Percentiles rank a stretch among this genome's conserved stretches.
phyloP scores from a whole-genome alignment of 2,329 filamentous ascomycete species.

The Verticillium dahliae region DNA sequence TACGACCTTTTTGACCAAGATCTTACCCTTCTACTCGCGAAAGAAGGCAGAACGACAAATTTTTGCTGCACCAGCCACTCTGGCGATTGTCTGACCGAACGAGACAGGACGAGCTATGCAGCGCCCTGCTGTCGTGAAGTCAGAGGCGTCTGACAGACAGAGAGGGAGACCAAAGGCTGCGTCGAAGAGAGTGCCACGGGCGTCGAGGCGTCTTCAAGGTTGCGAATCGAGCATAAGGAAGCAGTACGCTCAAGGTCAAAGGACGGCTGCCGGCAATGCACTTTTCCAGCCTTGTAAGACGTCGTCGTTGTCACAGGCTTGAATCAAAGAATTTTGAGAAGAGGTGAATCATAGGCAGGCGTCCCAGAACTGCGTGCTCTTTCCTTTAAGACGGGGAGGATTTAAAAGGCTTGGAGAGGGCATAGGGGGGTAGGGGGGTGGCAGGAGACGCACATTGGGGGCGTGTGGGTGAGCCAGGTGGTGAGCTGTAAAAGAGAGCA shows the following conservation, averaged over 20 bases:
- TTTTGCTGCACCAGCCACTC: background rate
- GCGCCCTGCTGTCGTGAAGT: background rate
- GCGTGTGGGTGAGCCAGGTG: background rate
- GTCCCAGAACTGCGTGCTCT: background rate
- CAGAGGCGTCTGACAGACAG: background rate
- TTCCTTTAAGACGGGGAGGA: background rate
- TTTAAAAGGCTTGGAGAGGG: background rate
- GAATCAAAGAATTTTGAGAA: background rate
- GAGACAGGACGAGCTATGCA: background rate
- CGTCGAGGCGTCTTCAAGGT: background rate
- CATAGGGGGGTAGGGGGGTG: conserved; percentile 11
- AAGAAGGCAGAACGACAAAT: background rate
- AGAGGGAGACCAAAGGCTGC: background rate
- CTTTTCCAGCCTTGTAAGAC: background rate
- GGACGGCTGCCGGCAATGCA: background rate
- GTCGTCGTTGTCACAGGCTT: background rate
- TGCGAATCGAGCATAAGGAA: background rate
- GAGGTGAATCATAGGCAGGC: background rate
- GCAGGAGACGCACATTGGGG: background rate
- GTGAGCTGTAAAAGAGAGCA: background rate
- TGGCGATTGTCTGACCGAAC: background rate
- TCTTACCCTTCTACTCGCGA: background rate
- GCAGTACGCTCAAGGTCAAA: background rate
- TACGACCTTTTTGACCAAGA: background rate
- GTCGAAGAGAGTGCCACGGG: background rate